phyloP scores from a whole-genome alignment of 169 alveolate genomes.

The Neospora caninum region DNA sequence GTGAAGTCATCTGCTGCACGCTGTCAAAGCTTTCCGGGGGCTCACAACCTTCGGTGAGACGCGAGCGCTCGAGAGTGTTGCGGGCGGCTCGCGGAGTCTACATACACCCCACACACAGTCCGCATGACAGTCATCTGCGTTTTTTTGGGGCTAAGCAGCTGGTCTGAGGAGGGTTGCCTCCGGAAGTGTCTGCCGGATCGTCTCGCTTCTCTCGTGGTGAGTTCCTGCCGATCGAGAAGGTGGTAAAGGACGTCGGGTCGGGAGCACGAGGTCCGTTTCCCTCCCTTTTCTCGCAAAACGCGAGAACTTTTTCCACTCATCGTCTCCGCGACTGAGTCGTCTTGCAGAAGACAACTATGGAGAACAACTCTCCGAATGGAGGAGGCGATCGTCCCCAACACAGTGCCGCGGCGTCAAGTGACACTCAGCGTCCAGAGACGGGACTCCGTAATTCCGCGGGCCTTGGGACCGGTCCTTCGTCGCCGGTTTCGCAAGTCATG shows the following conservation, averaged over 20 bases:
- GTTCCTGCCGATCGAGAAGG: too few species aligned
- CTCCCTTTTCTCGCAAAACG: neutral
- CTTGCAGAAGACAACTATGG: neutral
- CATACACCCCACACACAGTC: neutral
- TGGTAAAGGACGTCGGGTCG: neutral
- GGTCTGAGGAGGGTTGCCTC: neutral
- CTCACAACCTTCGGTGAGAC: too few species aligned
- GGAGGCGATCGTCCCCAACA: neutral
- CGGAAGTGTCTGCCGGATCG: neutral
- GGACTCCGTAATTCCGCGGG: neutral
- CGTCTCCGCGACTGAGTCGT: neutral
- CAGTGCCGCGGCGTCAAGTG: neutral
- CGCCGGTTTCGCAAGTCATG: neutral
- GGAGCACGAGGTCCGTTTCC: neutral
- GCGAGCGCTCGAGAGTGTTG: too few species aligned
- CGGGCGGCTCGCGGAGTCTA: neutral
- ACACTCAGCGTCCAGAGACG: neutral
- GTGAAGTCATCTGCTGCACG: too few species aligned
- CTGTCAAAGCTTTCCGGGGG: too few species aligned
- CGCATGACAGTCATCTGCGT: neutral
- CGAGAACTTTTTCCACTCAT: neutral
- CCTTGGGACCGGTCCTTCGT: neutral
- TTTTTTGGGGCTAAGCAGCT: neutral
- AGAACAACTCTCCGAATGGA: neutral
- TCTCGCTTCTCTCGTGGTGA: too few species aligned